Evolutionary conservation across 1,284 basidiomycete species (phyloP).

Genomic region (Irpex sp.): DNA sequence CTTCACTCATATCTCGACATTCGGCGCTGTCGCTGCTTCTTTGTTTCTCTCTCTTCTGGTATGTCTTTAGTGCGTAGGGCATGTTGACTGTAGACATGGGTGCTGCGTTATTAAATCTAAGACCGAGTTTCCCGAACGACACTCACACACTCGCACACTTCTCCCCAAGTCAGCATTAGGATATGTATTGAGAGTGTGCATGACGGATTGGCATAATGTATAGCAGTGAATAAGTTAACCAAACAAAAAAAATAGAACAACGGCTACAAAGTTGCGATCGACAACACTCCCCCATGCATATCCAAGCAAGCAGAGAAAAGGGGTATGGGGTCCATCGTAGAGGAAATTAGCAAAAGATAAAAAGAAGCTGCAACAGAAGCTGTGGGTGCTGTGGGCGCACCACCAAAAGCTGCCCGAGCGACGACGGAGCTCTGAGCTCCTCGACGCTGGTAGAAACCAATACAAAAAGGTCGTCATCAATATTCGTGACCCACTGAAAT

Average conservation of each 20-base stretch:
- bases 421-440: not conserved
- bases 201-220: not conserved
- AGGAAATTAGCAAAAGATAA: not conserved
- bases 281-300: not conserved
- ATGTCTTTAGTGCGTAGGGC: not conserved
- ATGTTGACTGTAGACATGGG: no score
- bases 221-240: not conserved
- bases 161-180: not conserved
- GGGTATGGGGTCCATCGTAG: not conserved
- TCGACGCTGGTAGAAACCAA: not conserved
- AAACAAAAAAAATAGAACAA: not conserved
- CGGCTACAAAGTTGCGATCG: not conserved
- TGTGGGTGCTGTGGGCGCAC: no score
- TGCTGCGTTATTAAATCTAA: no score
- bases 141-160: not conserved
- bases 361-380: not conserved
- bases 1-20: not conserved
- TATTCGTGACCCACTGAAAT: not conserved
- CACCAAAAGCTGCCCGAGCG: no score
- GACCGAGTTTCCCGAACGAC: no score
- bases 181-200: not conserved
- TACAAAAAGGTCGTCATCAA: not conserved
- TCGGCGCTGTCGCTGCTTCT: not conserved
- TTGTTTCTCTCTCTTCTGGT: not conserved
- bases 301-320: no score